Base-by-base conservation (phyloP, 257 asterid genomes). In the Dorcoceras hygrometricum region DNA sequence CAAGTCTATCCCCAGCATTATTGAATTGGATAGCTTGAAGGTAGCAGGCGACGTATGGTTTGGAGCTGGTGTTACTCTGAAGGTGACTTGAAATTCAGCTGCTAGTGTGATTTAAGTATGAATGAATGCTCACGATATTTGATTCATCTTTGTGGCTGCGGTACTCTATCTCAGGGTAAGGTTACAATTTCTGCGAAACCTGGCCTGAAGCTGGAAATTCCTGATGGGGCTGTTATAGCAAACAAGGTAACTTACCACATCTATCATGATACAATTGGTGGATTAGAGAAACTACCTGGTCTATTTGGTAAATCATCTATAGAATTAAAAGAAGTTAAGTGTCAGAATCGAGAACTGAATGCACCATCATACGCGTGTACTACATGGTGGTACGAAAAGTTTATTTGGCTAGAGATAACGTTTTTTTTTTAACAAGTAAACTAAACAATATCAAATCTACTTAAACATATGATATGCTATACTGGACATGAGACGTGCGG, bases 1-100 rank as follows among this genome's bases (percentile, higher is more conserved):
- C 82, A 87, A 94, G 84, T 83, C 98, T 31, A 94, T 90, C 63
- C 97, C 99, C 66, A 94, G 99, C 83, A 94, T 94, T 77, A 79
- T 94, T 59, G 95, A 84, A 14, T 86, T 94, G 59, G 98, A 87
- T 62, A 80, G 87, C 89, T 75, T 94, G 84, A 94, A 94, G 87
- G 98, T 94, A 78, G 57, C 84, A 0, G 98, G 98, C 20, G 96
- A 94, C 58, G 96, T 91, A 46, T 88, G 90, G 85, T 90, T 94
- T 76, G 99, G 96, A 78, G 75, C 90, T 78, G 82, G 82, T 62
- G 53, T 94, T 61, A 75, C 75, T 72, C 79, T 94, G 65, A 94
- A 94, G 99, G 98, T 94, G 81, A 66, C 1, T 8, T 14, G 19
- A 43, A 53, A 51, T 39, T 53, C 55, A 2, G 32, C 43, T 19